A percentile compares a stretch with the other conserved stretches of the same genome.
These are phyloP conservation scores for Trichoderma guizhouense DNA, from an alignment of 2,329 filamentous ascomycete species.

Conservation along the genomic window DNA sequence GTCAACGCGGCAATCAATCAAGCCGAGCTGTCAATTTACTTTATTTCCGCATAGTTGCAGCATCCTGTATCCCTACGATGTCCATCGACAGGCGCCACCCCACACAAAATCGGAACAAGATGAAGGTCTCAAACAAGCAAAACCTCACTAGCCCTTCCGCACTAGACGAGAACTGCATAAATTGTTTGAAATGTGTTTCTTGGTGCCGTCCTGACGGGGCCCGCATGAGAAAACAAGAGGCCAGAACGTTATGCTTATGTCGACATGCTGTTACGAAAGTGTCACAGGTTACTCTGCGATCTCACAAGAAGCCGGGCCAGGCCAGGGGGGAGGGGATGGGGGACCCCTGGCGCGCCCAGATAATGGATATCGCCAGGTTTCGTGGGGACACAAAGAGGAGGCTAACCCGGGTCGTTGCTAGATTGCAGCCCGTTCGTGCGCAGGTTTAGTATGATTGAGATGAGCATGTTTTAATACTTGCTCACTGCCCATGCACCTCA, in stretches of 20 bases:
- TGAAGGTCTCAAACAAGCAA: not conserved
- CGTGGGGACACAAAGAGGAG: conserved; percentile 20
- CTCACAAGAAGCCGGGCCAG: conserved; percentile 21
- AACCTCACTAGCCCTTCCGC: not conserved
- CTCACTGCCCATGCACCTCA: not conserved
- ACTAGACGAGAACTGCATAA: not conserved
- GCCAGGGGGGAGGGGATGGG: not conserved
- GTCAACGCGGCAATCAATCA: not conserved
- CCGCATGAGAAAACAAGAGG: conserved; percentile 17
- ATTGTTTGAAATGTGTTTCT: conserved; percentile 13
- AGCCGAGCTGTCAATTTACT: not conserved
- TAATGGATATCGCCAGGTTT: conserved; percentile 18
- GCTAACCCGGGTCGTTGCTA: conserved; percentile 19
- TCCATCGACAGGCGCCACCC: not conserved
- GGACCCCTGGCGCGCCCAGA: conserved; percentile 1
- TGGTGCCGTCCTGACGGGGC: conserved; percentile 2
- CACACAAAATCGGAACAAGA: not conserved
- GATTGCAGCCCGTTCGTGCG: not conserved
- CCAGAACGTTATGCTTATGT: conserved; percentile 25
- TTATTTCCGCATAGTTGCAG: not conserved
- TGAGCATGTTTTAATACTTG: conserved; percentile 12
- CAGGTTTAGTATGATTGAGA: conserved; percentile 6
- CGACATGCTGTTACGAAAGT: conserved; percentile 23
- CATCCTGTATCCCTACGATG: not conserved
- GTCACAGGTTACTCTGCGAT: conserved; percentile 28